Conservation (phyloP, 2,329 filamentous ascomycete genomes). For the Clonostachys chloroleuca region DNA sequence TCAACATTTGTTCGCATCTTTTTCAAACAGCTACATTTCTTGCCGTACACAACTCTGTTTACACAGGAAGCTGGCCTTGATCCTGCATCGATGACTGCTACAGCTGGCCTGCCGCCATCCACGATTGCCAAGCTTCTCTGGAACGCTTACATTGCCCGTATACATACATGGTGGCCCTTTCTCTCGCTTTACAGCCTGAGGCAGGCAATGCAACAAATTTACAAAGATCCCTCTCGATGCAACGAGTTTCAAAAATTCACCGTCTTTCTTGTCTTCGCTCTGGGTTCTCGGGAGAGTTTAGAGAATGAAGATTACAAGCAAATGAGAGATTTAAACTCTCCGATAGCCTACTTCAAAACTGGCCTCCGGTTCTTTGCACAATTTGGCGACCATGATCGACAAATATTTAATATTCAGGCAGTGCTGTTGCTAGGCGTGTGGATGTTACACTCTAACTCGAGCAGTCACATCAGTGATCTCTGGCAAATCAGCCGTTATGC, state of each 20-base stretch:
- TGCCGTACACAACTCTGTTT: neutral
- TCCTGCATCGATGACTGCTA: neutral
- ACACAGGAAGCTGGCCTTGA: neutral
- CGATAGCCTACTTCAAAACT: slow-evolving; percentile 12
- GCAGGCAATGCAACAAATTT: slow-evolving; percentile 5
- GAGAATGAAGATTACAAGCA: slow-evolving; percentile 6
- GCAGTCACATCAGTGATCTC: slow-evolving; percentile 12
- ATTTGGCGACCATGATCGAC: slow-evolving; percentile 9
- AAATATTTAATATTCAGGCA: slow-evolving; percentile 10
- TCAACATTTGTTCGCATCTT: slow-evolving; percentile 16
- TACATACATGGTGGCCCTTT: slow-evolving; percentile 19
- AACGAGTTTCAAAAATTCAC: slow-evolving; percentile 9
- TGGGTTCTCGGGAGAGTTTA: slow-evolving; percentile 7
- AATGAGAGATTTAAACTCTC: slow-evolving; percentile 12
- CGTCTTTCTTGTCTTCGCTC: slow-evolving; percentile 9
- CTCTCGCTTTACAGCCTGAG: slow-evolving; percentile 10
- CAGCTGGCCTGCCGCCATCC: slow-evolving; percentile 11
- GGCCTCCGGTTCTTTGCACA: slow-evolving; percentile 10
- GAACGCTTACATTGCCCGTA: slow-evolving; percentile 9
- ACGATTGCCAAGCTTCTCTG: slow-evolving; percentile 8
- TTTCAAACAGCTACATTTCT: slow-evolving; percentile 12
- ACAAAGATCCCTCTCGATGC: slow-evolving; percentile 6
- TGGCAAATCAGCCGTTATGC: slow-evolving; percentile 15
- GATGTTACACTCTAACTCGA: slow-evolving; percentile 13
- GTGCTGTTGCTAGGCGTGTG: slow-evolving; percentile 12